A percentile compares a stretch with the other conserved stretches of the same genome.
Evolutionary conservation across 2,329 filamentous ascomycete genomes (phyloP).

Genomic region (Knufia petricola): DNA sequence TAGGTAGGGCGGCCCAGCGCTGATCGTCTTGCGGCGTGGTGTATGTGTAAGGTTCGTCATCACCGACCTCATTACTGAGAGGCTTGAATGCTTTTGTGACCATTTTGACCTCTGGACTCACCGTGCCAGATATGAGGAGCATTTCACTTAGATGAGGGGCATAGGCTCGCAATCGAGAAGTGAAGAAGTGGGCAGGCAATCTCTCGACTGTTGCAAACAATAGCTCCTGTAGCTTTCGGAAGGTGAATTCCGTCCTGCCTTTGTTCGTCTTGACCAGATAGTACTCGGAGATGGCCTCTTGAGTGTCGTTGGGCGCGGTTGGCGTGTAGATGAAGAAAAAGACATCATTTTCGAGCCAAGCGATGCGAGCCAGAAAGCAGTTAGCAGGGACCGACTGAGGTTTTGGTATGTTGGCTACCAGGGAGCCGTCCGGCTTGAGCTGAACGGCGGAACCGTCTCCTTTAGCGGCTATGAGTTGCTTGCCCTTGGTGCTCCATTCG

Average conservation of each 20-base stretch:
- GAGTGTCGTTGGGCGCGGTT: slow-evolving; percentile 33
- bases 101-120: slow-evolving; percentile 67
- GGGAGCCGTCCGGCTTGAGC: slow-evolving; percentile 69
- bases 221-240: slow-evolving; percentile 60
- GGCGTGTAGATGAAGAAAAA: slow-evolving; percentile 73
- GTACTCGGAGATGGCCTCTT: slow-evolving; percentile 53
- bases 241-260: slow-evolving; percentile 45
- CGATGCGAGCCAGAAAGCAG: slow-evolving; percentile 67
- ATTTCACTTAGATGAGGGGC: slow-evolving; percentile 71
- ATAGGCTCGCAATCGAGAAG: slow-evolving; percentile 69
- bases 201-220: slow-evolving; percentile 61
- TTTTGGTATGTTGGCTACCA: slow-evolving; percentile 68
- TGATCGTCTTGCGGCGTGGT: slow-evolving; percentile 65
- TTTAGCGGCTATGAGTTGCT: slow-evolving; percentile 81
- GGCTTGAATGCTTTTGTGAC: slow-evolving; percentile 63
- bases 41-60: slow-evolving; percentile 61
- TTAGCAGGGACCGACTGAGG: slow-evolving; percentile 56
- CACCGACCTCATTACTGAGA: slow-evolving; percentile 51
- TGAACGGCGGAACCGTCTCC: slow-evolving; percentile 70
- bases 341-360: slow-evolving; percentile 80
- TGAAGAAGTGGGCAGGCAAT: slow-evolving; percentile 63
- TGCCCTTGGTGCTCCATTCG: slow-evolving; percentile 87
- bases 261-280: slow-evolving; percentile 56
- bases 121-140: slow-evolving; percentile 72
- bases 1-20: slow-evolving; percentile 63